A percentile compares a stretch with the other conserved stretches of the same genome.
Evolutionary conservation across 768 basidiomycete species (phyloP).

Genomic region (Lactifluus echinatus): DNA sequence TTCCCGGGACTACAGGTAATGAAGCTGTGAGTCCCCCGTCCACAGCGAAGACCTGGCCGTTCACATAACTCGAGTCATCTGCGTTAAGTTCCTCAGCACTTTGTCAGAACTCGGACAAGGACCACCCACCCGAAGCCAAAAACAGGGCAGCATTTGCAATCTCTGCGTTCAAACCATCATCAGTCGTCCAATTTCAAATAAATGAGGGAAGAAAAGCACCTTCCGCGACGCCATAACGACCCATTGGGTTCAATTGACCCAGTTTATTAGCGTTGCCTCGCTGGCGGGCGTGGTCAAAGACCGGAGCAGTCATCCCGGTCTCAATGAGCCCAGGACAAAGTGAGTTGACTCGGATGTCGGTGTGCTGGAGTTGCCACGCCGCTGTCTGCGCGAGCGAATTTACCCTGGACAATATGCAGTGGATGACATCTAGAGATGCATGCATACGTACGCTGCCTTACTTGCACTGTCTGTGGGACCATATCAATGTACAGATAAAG

Average conservation of each 20-base stretch:
- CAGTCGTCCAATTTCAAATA: conserved; percentile 9
- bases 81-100: not conserved
- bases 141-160: conserved; percentile 81
- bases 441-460: conserved; percentile 72
- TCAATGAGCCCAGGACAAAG: conserved; percentile 91
- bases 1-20: conserved; percentile 70
- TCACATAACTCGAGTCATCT: conserved; percentile 91
- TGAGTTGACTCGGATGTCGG: conserved; percentile 80
- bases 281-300: conserved; percentile 70
- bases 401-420: conserved; percentile 43
- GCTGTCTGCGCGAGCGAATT: conserved; percentile 82
- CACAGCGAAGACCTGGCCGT: conserved; percentile 79
- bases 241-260: conserved; percentile 76
- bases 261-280: conserved; percentile 69
- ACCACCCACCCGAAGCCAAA: conserved; percentile 65
- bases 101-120: not conserved
- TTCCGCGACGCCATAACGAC: conserved; percentile 74
- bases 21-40: conserved; percentile 83
- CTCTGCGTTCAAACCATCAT: conserved; percentile 38
- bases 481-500: conserved; percentile 17
- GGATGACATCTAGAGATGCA: no score
- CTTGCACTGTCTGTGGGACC: conserved; percentile 68
- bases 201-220: conserved; percentile 34
- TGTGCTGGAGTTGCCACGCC: conserved; percentile 69
- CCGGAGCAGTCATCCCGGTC: conserved; percentile 79